Evolutionary conservation across 805 yeast species (phyloP).

Genomic region (Kluyveromyces aestuarii): DNA sequence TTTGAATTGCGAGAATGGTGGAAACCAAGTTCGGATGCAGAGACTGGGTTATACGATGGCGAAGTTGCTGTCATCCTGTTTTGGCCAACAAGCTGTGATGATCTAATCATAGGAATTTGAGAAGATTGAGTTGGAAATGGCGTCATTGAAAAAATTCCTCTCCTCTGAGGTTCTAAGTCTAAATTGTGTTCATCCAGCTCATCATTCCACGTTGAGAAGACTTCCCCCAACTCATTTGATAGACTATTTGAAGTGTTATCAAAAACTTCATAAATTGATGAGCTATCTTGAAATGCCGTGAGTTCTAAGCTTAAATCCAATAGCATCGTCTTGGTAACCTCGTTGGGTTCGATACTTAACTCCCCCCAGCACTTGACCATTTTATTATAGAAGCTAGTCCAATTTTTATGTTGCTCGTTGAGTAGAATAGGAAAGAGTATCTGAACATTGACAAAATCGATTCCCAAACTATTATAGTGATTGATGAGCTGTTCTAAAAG

Average conservation of each 20-base stretch:
- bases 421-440: slow-evolving; percentile 10
- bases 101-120: slow-evolving; percentile 19
- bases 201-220: slow-evolving; percentile 21
- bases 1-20: not conserved
- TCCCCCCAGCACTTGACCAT: slow-evolving; percentile 24
- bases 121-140: slow-evolving; percentile 5
- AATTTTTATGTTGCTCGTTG: slow-evolving; percentile 11
- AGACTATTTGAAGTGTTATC: slow-evolving; percentile 6
- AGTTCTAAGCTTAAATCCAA: slow-evolving; percentile 13
- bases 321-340: slow-evolving; percentile 12
- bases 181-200: slow-evolving; percentile 1
- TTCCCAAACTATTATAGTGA: slow-evolving; percentile 16
- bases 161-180: slow-evolving; percentile 4
- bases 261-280: slow-evolving; percentile 4
- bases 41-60: not conserved
- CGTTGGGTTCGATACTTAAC: slow-evolving; percentile 11
- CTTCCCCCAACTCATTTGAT: slow-evolving; percentile 8
- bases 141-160: not conserved
- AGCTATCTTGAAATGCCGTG: slow-evolving; percentile 8
- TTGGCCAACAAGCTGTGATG: slow-evolving; percentile 16
- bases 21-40: not conserved
- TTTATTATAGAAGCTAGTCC: slow-evolving; percentile 18
- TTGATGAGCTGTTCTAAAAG: slow-evolving; percentile 19
- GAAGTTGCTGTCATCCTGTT: not conserved
- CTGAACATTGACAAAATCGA: slow-evolving; percentile 12